Conservation (phyloP, 371 early-diverging fungal genomes). For the Thermomucor indicae-seudaticae region DNA sequence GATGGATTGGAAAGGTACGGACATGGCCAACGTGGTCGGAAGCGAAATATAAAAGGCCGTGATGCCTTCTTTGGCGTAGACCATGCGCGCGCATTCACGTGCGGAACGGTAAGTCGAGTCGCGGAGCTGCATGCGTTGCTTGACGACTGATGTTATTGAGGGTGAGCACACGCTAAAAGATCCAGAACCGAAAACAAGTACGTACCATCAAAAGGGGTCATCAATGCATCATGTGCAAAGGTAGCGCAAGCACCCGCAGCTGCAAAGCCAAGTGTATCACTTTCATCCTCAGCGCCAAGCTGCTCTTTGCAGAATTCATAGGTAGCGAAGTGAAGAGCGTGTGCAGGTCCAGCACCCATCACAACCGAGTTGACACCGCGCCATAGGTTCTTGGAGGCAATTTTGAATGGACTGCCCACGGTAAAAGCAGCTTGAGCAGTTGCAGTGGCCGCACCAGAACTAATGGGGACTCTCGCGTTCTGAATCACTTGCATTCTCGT, state of each 20-base stretch:
- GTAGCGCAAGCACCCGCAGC: constrained; percentile 92
- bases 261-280: constrained; percentile 62
- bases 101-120: constrained; percentile 64
- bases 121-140: constrained; percentile 93
- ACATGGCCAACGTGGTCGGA: constrained; percentile 90
- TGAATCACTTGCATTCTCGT: constrained; percentile 46
- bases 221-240: constrained; percentile 81
- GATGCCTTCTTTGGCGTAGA: constrained; percentile 74
- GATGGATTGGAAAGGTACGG: constrained; percentile 88
- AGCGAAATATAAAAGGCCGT: constrained; percentile 89
- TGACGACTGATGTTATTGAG: constrained; percentile 60
- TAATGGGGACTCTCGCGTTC: background rate
- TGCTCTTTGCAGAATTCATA: constrained; percentile 86
- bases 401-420: constrained; percentile 1
- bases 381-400: constrained; percentile 69
- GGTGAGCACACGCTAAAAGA: constrained; percentile 12
- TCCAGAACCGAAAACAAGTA: constrained; percentile 37
- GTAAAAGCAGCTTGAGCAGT: constrained; percentile 4
- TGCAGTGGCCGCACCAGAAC: constrained; percentile 3
- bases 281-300: constrained; percentile 39
- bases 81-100: constrained; percentile 60
- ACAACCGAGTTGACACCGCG: constrained; percentile 90
- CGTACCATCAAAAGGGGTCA: constrained; percentile 93
- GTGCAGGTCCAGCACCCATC: constrained; percentile 94
- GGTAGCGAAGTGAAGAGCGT: constrained; percentile 93